Conservation (phyloP, 2,329 filamentous ascomycete species). For the Hypomyces perniciosus region DNA sequence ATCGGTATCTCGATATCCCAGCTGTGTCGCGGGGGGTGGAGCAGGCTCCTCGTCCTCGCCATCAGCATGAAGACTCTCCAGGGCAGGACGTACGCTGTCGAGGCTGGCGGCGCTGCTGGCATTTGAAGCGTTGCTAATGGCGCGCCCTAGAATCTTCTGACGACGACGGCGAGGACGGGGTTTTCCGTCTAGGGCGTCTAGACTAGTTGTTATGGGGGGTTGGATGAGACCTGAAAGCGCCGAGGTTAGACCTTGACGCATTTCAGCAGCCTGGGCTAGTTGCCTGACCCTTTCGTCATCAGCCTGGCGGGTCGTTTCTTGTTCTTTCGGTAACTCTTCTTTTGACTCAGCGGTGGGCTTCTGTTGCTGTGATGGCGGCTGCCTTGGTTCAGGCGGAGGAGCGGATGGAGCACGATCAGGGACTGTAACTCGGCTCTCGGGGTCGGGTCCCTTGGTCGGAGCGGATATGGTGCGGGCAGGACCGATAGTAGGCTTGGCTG, state of each 20-base stretch:
- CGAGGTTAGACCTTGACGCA: conserved; percentile 34
- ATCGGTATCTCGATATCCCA: conserved; percentile 48
- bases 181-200: conserved; percentile 11
- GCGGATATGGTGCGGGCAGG: conserved; percentile 34
- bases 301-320: background rate
- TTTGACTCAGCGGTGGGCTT: background rate
- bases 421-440: conserved; percentile 4
- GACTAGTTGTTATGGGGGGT: conserved; percentile 14
- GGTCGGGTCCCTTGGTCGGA: conserved; percentile 18
- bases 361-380: background rate
- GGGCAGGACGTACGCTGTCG: conserved; percentile 1
- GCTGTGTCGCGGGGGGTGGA: conserved; percentile 43
- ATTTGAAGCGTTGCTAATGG: conserved; percentile 51
- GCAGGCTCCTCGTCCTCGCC: conserved; percentile 21
- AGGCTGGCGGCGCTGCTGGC: conserved; percentile 39
- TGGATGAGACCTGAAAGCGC: conserved; percentile 40
- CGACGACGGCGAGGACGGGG: conserved; percentile 35
- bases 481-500: conserved; percentile 18
- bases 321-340: background rate
- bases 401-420: conserved; percentile 10
- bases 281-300: conserved; percentile 20
- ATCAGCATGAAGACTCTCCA: conserved; percentile 11
- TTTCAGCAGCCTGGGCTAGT: conserved; percentile 23
- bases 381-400: conserved; percentile 9
- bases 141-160: conserved; percentile 52